These are phyloP conservation scores for Aspergillus pseudoterreus DNA, from an alignment of 2,329 filamentous ascomycete genomes.

Conservation along the genomic window DNA sequence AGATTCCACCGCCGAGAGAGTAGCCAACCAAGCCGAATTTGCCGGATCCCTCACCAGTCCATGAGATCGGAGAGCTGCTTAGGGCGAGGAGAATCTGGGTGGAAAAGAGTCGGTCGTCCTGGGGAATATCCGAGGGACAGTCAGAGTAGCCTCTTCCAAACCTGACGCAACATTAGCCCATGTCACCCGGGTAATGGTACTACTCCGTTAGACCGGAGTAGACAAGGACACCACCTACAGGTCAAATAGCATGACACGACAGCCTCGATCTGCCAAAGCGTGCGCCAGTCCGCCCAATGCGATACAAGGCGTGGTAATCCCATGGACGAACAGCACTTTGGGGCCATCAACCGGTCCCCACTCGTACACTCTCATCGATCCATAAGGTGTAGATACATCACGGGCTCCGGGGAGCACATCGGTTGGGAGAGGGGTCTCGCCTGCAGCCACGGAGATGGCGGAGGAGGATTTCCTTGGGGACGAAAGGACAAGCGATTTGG, in stretches of 20 bases:
- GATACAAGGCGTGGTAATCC: constrained; percentile 74
- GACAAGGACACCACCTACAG: constrained; percentile 30
- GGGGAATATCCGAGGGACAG: constrained; percentile 60
- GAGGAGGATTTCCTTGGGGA: constrained; percentile 34
- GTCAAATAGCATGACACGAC: constrained; percentile 75
- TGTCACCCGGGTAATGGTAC: no score
- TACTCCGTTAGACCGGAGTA: no score
- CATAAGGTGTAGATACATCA: constrained; percentile 61
- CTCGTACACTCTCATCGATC: constrained; percentile 71
- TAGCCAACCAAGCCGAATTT: constrained; percentile 74
- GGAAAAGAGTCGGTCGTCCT: constrained; percentile 70
- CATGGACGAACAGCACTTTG: constrained; percentile 73
- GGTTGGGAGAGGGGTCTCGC: constrained; percentile 60
- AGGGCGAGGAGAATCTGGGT: constrained; percentile 69
- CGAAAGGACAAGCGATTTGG: constrained; percentile 19
- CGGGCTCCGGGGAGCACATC: constrained; percentile 61
- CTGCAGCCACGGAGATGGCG: constrained; percentile 33
- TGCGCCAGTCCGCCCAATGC: constrained; percentile 64
- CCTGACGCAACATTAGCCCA: constrained; percentile 16
- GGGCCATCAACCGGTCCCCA: constrained; percentile 70
- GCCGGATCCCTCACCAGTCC: constrained; percentile 51
- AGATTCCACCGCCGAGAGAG: constrained; percentile 73
- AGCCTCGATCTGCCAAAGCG: constrained; percentile 62
- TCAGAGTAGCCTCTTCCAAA: constrained; percentile 73
- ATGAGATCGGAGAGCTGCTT: constrained; percentile 65